phyloP scores from a whole-genome alignment of 2,329 filamentous ascomycete genomes.

The Lecanicillium sp. region DNA sequence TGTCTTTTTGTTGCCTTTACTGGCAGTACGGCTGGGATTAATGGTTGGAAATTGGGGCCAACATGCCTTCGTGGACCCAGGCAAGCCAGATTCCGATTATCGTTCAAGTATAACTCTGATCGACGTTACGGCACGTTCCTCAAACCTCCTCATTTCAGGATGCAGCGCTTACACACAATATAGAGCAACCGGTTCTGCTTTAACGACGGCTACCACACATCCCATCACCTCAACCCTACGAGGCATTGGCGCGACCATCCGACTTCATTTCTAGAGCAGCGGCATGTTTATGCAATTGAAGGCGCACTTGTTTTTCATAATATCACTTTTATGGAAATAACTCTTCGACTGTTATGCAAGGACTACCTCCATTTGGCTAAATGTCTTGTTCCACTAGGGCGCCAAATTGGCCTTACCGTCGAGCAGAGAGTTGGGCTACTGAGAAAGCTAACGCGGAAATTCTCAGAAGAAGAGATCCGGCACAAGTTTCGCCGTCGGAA shows the following conservation, averaged over 20 bases:
- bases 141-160: background rate
- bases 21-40: constrained; percentile 57
- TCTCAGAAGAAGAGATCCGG: constrained; percentile 56
- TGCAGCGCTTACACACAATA: too few species aligned
- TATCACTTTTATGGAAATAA: constrained; percentile 74
- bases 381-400: constrained; percentile 65
- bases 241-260: constrained; percentile 80
- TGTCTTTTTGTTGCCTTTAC: constrained; percentile 57
- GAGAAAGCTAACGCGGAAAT: constrained; percentile 53
- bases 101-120: constrained; percentile 72
- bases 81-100: constrained; percentile 69
- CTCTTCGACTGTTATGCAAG: constrained; percentile 57
- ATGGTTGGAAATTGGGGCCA: constrained; percentile 85
- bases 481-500: constrained; percentile 48
- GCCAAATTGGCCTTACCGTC: constrained; percentile 58
- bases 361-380: constrained; percentile 62
- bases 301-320: constrained; percentile 70
- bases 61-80: constrained; percentile 69
- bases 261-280: constrained; percentile 61
- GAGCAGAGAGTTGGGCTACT: constrained; percentile 57
- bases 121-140: constrained; percentile 56
- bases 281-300: constrained; percentile 56
- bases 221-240: constrained; percentile 68
- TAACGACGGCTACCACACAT: constrained; percentile 78
- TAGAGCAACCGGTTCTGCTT: constrained; percentile 76